Evolutionary conservation across 2,329 filamentous ascomycete species (phyloP), one percentile per base, ranked within the genome.

Genomic region (Lachnellula occidentalis): DNA sequence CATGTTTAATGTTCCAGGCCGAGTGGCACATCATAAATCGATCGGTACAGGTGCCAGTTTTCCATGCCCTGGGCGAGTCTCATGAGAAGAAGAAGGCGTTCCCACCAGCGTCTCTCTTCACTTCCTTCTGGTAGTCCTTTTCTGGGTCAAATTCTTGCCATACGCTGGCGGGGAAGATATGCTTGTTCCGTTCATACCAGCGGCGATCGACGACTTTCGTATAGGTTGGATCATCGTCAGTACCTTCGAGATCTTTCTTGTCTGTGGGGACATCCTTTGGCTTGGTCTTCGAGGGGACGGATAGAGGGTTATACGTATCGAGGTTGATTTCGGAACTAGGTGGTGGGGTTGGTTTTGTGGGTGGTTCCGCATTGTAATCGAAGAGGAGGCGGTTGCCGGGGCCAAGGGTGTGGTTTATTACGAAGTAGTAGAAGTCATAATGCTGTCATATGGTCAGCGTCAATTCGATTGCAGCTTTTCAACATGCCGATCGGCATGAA

Each of bases 151-250:
- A 99, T 59, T 95, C 88, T 64, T 92, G 90, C 94, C 94, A 99
- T 46, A 92, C 81, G 69, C 90, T 97, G 19, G 92, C 92, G 0
- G 94, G 94, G 70, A 92, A 99, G 55, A 99, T 97, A 71, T 99
- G 94, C 73, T 97, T 99, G 70, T 97, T 96, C 67, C 86, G 83
- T 75, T 96, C 91, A 70, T 96, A 99, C 94, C 94, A 99, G 57
- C 94, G 78, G 57, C 94, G 81, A 74, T 99, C 92, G 4, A 99
- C 92, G 3, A 99, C 92, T 69, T 96, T 97, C 3, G 92, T 97
- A 58, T 88, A 73, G 3, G 80, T 80, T 1, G 92, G 85, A 64
- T 97, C 92, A 58, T 94, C 88, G 41, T 78, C 72, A 24, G 78
- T 84, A 14, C 92, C 92, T 73, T 96, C 92, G 12, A 86, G 79